Conservation (phyloP, 2,329 filamentous ascomycete genomes). For the Diplocarpon rosae region DNA sequence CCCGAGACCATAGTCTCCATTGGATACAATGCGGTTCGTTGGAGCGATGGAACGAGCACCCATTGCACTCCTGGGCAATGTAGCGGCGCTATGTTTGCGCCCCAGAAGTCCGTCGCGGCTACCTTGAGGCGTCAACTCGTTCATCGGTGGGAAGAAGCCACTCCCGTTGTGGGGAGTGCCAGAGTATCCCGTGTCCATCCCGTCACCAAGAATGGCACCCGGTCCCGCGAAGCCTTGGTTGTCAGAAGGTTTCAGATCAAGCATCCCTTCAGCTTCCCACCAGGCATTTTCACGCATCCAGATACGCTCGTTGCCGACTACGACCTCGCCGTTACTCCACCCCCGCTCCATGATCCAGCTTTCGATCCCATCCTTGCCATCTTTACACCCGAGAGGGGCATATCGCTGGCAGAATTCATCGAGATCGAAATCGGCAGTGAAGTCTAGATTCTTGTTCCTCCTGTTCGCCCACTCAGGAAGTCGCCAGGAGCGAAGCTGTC, state of each 20-base stretch:
- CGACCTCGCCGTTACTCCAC: conserved; percentile 96
- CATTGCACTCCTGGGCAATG: conserved; percentile 35
- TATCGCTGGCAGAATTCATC: conserved; percentile 88
- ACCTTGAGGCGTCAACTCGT: conserved; percentile 50
- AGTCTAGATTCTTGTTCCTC: conserved; percentile 81
- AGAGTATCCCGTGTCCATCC: conserved; percentile 58
- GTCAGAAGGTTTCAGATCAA: conserved; percentile 59
- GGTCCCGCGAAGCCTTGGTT: conserved; percentile 28
- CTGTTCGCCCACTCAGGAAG: conserved; percentile 95
- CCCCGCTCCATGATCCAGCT: conserved; percentile 90
- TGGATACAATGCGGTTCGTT: conserved; percentile 43
- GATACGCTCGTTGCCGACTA: conserved; percentile 80
- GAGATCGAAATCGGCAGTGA: conserved; percentile 90
- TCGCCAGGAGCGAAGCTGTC: conserved; percentile 86
- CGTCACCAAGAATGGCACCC: conserved; percentile 41
- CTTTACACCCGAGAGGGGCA: conserved; percentile 69
- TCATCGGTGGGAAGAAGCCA: conserved; percentile 60
- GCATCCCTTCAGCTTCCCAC: conserved; percentile 97
- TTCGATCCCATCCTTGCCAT: conserved; percentile 86
- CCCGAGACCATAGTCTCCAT: conserved; percentile 84
- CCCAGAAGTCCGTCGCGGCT: conserved; percentile 62
- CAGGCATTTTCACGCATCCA: conserved; percentile 93
- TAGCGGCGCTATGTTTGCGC: conserved; percentile 18
- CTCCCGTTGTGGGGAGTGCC: conserved; percentile 37
- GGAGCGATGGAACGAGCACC: conserved; percentile 52